phyloP scores from a whole-genome alignment of 176 grass and related monocot species.

The Elymus sibiricus region DNA sequence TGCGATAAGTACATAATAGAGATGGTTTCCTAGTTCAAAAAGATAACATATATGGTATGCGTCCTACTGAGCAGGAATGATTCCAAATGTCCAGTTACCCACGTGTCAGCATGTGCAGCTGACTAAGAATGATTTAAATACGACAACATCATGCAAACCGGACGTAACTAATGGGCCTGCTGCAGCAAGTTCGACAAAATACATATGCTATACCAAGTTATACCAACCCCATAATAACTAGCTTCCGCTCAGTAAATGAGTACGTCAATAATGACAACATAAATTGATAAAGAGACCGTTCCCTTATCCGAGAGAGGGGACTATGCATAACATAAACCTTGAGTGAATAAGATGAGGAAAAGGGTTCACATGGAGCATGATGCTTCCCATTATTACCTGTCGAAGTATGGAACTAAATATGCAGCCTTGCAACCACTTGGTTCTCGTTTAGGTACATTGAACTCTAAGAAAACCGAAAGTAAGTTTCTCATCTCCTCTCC shows the following conservation, averaged over 20 bases:
- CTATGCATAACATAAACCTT: background rate
- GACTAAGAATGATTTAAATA: background rate
- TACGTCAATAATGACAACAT: background rate
- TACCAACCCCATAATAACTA: background rate
- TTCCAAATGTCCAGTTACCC: background rate
- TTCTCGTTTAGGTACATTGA: constrained; percentile 43
- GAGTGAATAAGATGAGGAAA: background rate
- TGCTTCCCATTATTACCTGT: constrained; percentile 42
- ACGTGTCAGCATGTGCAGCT: background rate
- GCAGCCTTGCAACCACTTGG: constrained; percentile 49
- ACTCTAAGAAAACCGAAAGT: constrained; percentile 47
- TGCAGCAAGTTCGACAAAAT: background rate
- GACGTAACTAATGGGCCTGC: background rate
- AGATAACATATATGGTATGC: background rate
- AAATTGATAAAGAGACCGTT: background rate
- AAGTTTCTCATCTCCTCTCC: constrained; percentile 61
- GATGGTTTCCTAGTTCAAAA: background rate
- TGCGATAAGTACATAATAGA: background rate
- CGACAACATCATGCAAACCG: background rate
- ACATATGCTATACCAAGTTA: background rate
- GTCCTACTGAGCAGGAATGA: background rate
- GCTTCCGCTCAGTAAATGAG: background rate
- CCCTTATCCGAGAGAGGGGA: too few species aligned
- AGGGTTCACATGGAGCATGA: background rate
- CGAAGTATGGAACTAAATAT: constrained; percentile 82